Evolutionary conservation across 768 basidiomycete species (phyloP), one percentile per base, ranked within the genome.

Genomic region (Obba rivulosa): DNA sequence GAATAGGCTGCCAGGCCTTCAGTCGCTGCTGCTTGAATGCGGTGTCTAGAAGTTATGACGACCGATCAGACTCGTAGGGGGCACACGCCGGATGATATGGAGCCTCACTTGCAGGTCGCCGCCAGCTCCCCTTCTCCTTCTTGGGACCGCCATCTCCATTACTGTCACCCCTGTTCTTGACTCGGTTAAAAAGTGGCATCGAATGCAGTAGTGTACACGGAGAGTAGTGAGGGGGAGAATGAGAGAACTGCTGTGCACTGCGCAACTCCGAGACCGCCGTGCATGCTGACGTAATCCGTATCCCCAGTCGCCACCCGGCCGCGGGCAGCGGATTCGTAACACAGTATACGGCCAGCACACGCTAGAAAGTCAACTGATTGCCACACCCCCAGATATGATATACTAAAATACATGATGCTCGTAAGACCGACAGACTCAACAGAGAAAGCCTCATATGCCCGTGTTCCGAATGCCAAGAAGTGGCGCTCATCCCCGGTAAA

Each of bases 1-100:
- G 78, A 64, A 99, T 98, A 8, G 96, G 96, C 76, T 99, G 96
- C 96, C 96, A 99, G 62, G 96, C 96, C 73, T 97, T 98, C 63
- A 99, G 80, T 48, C 96, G 87, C 69, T 99, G 96, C 67, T 99
- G 96, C 72, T 96, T 98, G 80, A 96, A 97, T 35, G 94, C 95
- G 50, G 94, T 97, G 69, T 97, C 92, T 96, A 66, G 31, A 20
- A 23, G 22, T 39, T 40, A 38, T 2, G 28, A 38, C 20, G n/a
- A 38, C 20, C n/a, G n/a, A 38, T 38, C n/a, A 16, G 20, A n/a
- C 20, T 35, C n/a, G 34, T 35, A 9, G n/a, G 37, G 37, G 37
- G 37, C 13, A 31, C 28, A 5, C 28, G 28, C 28, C 28, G 28
- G 28, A 31, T 31, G 28, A 31, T 31, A 31, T 41, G 18, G 36